Evolutionary conservation across 2,329 filamentous ascomycete genomes (phyloP).

Genomic region (Monilinia fructicola): DNA sequence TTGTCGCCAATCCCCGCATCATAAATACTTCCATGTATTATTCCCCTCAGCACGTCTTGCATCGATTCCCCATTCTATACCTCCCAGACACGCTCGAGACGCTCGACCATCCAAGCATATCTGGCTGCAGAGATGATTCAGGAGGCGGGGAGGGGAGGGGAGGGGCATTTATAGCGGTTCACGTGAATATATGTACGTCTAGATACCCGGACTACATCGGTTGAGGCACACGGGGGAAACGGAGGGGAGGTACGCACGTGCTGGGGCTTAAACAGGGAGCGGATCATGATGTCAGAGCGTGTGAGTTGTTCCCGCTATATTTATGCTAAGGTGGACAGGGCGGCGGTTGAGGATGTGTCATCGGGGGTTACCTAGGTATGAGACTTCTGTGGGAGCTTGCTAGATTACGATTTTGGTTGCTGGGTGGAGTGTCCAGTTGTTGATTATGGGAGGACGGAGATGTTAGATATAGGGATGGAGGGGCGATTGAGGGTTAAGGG

Average conservation of each 20-base stretch:
- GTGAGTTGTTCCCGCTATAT: neutral
- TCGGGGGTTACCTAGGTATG: neutral
- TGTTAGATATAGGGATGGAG: neutral
- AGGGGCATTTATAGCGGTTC: conserved; percentile 1
- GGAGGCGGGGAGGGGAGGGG: neutral
- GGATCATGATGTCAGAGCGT: neutral
- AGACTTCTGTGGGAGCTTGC: conserved; percentile 6
- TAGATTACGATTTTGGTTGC: conserved; percentile 5
- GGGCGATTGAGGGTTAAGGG: conserved; percentile 2
- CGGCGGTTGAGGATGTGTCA: neutral
- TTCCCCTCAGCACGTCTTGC: neutral
- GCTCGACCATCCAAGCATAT: neutral
- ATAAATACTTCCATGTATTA: conserved; percentile 1
- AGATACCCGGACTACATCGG: conserved; percentile 14
- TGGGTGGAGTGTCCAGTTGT: conserved; percentile 4
- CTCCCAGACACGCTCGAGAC: conserved; percentile 3
- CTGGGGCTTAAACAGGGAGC: neutral
- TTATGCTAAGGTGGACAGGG: neutral
- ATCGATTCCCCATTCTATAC: conserved; percentile 15
- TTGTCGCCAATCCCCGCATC: neutral
- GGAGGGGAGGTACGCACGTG: neutral
- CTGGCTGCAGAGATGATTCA: conserved; percentile 14
- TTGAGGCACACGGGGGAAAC: neutral
- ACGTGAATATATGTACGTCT: neutral
- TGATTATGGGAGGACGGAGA: neutral